phyloP scores from a whole-genome alignment of 2,329 filamentous ascomycete species.

The Exophiala mesophila region DNA sequence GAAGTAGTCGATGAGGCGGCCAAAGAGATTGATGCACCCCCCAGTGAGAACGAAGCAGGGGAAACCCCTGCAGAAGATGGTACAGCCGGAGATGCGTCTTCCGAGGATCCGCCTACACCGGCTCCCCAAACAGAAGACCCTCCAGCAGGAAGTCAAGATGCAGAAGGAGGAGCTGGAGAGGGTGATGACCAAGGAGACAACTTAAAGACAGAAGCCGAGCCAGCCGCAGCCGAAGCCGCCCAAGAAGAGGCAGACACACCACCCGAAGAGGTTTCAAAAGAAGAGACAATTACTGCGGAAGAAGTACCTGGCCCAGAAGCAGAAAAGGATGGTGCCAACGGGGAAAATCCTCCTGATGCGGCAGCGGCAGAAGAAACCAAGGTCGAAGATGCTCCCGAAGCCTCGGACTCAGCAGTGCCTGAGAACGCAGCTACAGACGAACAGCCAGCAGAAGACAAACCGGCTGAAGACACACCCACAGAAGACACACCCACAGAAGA shows the following conservation, averaged over 20 bases:
- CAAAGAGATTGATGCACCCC: no score
- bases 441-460: no score
- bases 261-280: slow-evolving; percentile 1
- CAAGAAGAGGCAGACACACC: slow-evolving; percentile 1
- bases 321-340: not conserved
- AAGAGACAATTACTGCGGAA: slow-evolving; percentile 1
- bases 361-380: not conserved
- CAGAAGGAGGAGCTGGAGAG: slow-evolving; percentile 1
- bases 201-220: no score
- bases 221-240: not conserved
- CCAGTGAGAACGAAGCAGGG: no score
- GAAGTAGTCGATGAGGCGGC: no score
- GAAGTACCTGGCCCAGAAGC: slow-evolving; percentile 1
- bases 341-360: not conserved
- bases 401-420: no score
- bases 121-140: no score
- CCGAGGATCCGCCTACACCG: no score
- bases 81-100: not conserved
- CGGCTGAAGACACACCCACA: no score
- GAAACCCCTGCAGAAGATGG: no score
- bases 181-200: no score
- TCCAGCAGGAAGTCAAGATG: not conserved
- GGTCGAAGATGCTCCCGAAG: not conserved
- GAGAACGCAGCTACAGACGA: no score
- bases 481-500: not conserved